Evolutionary conservation across 2,329 filamentous ascomycete species (phyloP).

Genomic region (Pestalotiopsis sp.): DNA sequence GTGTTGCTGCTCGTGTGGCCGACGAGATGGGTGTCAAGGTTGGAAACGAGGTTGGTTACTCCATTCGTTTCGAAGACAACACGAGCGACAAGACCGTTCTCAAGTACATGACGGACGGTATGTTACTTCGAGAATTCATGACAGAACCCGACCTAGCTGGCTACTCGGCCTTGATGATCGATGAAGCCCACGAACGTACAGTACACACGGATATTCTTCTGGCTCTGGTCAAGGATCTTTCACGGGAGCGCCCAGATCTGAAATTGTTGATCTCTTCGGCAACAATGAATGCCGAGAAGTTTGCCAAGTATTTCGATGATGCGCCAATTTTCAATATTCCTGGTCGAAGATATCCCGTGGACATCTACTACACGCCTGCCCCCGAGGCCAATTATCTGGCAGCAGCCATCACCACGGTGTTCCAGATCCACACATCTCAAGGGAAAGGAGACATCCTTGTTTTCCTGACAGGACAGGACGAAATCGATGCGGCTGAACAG

Average conservation of each 20-base stretch:
- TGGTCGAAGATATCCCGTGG: constrained; percentile 84
- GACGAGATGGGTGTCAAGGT: constrained; percentile 91
- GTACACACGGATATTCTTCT: constrained; percentile 89
- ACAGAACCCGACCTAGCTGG: constrained; percentile 81
- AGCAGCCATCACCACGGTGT: constrained; percentile 88
- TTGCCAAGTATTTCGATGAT: constrained; percentile 88
- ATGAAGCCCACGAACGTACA: constrained; percentile 95
- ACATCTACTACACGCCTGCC: constrained; percentile 86
- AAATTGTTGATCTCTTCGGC: constrained; percentile 92
- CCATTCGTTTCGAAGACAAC: constrained; percentile 91
- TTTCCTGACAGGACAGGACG: constrained; percentile 94
- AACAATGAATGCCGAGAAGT: constrained; percentile 92
- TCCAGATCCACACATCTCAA: constrained; percentile 91
- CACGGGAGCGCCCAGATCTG: constrained; percentile 79
- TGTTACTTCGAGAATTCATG: constrained; percentile 87
- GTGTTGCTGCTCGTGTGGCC: constrained; percentile 91
- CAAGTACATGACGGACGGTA: constrained; percentile 98
- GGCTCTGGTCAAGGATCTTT: constrained; percentile 86
- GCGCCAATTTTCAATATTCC: constrained; percentile 95
- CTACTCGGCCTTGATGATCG: constrained; percentile 92
- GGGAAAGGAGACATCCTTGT: constrained; percentile 88
- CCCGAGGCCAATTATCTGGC: constrained; percentile 94
- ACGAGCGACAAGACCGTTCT: constrained; percentile 89
- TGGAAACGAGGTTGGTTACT: constrained; percentile 91
- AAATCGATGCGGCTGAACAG: constrained; percentile 87